Conservation (phyloP, 2,329 filamentous ascomycete species). For the Dactylellina parvicollis region DNA sequence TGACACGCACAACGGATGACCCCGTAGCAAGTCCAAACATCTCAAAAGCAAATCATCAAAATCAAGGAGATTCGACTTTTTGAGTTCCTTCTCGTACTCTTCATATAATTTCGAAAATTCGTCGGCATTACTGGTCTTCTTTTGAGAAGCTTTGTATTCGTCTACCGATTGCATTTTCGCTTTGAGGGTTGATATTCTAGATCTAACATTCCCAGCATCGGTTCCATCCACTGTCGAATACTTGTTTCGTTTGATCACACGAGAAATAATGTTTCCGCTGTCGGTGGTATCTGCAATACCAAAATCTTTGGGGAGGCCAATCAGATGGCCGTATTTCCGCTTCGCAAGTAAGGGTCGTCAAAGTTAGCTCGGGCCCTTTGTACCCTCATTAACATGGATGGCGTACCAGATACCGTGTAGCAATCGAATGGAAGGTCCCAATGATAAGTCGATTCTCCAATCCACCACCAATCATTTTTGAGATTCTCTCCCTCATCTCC, state of each 20-base stretch:
- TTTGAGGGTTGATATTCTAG: constrained; percentile 76
- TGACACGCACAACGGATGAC: constrained; percentile 80
- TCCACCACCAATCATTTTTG: constrained; percentile 79
- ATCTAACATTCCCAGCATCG: constrained; percentile 75
- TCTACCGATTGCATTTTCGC: constrained; percentile 65
- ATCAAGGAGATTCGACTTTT: constrained; percentile 82
- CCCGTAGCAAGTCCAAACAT: constrained; percentile 80
- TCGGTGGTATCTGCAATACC: constrained; percentile 89
- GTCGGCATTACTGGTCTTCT: constrained; percentile 59
- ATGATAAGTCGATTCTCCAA: constrained; percentile 80
- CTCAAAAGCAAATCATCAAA: constrained; percentile 91
- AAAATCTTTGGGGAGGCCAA: constrained; percentile 84
- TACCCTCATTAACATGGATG: neutral
- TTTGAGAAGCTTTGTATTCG: constrained; percentile 57
- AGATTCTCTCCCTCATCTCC: constrained; percentile 92
- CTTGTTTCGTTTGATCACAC: constrained; percentile 80
- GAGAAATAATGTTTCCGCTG: constrained; percentile 73
- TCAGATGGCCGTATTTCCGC: constrained; percentile 77
- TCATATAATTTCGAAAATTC: constrained; percentile 75
- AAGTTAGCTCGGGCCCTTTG: too few species aligned
- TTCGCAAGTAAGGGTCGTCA: neutral
- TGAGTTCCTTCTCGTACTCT: constrained; percentile 81
- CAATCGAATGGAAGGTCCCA: constrained; percentile 94
- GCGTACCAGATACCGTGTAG: constrained; percentile 79
- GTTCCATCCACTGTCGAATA: constrained; percentile 64